Conservation (phyloP, 1,139 yeast genomes). For the Eremothecium coryli region DNA sequence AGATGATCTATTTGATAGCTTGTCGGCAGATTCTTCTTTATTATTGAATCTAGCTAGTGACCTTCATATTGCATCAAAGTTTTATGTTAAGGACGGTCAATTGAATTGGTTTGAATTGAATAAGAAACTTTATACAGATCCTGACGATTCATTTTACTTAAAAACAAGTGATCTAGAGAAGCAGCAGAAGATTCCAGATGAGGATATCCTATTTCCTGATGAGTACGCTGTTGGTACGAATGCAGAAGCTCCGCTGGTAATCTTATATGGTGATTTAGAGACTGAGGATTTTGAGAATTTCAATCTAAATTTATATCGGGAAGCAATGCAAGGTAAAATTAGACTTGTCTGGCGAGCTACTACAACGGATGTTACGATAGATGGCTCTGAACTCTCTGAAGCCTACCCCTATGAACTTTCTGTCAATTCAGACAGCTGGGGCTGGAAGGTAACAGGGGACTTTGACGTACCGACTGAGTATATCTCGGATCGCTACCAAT, state of each 20-base stretch:
- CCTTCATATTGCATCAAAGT: not conserved
- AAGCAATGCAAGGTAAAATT: constrained; percentile 57
- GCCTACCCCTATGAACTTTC: constrained; percentile 7
- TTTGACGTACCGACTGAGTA: constrained; percentile 15
- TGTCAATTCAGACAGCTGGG: constrained; percentile 11
- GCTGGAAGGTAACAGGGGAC: constrained; percentile 5
- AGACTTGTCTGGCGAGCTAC: constrained; percentile 70
- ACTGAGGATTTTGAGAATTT: constrained; percentile 44
- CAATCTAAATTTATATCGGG: constrained; percentile 49
- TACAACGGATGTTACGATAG: constrained; percentile 12
- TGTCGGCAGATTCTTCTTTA: not conserved
- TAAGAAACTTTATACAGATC: constrained; percentile 15
- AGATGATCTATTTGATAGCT: constrained; percentile 2
- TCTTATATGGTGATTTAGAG: constrained; percentile 40
- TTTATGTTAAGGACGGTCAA: not conserved
- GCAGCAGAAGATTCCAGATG: constrained; percentile 18
- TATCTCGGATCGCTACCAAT: constrained; percentile 8
- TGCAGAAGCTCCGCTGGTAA: constrained; percentile 30
- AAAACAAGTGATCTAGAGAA: constrained; percentile 23
- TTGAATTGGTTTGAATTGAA: constrained; percentile 21
- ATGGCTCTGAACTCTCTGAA: constrained; percentile 10
- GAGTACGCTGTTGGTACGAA: constrained; percentile 24
- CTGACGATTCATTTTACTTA: constrained; percentile 28
- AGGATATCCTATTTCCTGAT: constrained; percentile 7
- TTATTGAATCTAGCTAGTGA: not conserved